Percentiles rank a stretch among this genome's conserved stretches.
Evolutionary conservation across 257 asterid genomes (phyloP).

Genomic region (Gentiana straminea): DNA sequence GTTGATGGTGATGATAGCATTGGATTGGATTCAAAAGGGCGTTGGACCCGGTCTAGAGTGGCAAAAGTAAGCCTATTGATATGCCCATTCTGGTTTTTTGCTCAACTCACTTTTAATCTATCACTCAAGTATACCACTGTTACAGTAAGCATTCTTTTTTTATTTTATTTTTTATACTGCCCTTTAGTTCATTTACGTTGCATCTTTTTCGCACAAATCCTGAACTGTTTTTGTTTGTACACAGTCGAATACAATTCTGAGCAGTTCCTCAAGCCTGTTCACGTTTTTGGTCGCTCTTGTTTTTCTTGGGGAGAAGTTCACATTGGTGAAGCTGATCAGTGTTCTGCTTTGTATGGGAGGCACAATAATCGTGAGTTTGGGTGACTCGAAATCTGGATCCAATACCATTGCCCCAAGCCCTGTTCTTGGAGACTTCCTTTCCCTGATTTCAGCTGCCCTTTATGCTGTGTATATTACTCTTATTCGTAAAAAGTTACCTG

Average conservation of each 20-base stretch:
- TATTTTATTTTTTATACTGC: constrained; percentile 2
- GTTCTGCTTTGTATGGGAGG: constrained; percentile 98
- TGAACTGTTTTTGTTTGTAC: constrained; percentile 12
- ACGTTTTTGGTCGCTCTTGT: constrained; percentile 84
- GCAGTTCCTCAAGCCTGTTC: constrained; percentile 91
- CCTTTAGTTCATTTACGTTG: not conserved
- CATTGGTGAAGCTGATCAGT: constrained; percentile 75
- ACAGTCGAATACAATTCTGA: constrained; percentile 87
- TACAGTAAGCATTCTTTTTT: constrained; percentile 45
- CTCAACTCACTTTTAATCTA: constrained; percentile 86
- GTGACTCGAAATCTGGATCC: constrained; percentile 51
- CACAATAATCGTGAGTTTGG: constrained; percentile 72
- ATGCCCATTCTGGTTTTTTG: constrained; percentile 89
- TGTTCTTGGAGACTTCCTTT: constrained; percentile 57
- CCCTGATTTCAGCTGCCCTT: constrained; percentile 69
- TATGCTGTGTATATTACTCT: constrained; percentile 82
- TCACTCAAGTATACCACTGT: constrained; percentile 95
- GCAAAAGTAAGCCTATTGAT: constrained; percentile 87
- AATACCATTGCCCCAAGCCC: constrained; percentile 52
- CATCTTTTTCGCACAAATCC: not conserved
- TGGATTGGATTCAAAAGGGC: constrained; percentile 74
- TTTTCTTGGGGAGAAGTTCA: constrained; percentile 79
- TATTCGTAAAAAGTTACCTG: constrained; percentile 76
- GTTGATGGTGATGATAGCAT: constrained; percentile 8
- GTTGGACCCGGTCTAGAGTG: constrained; percentile 77